Conservation (phyloP, 2,329 filamentous ascomycete species). For the Fusarium brevicatenulatum region DNA sequence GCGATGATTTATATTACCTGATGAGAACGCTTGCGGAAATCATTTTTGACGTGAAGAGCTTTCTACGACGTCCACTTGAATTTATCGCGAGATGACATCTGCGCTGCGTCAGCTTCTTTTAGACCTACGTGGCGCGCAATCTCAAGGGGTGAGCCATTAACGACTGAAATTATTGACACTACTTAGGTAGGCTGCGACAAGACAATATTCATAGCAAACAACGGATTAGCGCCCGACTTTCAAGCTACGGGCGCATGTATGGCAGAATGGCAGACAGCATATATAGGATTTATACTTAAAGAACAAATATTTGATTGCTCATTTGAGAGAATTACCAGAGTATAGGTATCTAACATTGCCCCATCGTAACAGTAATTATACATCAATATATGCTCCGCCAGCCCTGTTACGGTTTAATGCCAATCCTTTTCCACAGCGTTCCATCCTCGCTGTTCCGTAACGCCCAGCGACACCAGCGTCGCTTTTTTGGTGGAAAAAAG, state of each 20-base stretch:
- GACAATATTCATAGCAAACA: not conserved
- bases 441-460: constrained; percentile 38
- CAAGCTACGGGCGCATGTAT: not conserved
- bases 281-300: not conserved
- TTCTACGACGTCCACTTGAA: constrained; percentile 18
- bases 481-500: constrained; percentile 27
- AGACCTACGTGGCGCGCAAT: constrained; percentile 3
- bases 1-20: not conserved
- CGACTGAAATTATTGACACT: constrained; percentile 2
- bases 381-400: constrained; percentile 19
- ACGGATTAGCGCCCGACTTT: not conserved
- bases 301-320: not conserved
- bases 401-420: constrained; percentile 6
- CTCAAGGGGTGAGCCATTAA: constrained; percentile 9
- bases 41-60: not conserved
- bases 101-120: constrained; percentile 24
- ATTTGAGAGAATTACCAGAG: constrained; percentile 11
- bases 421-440: constrained; percentile 35
- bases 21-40: not conserved
- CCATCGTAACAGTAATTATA: constrained; percentile 23
- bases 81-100: constrained; percentile 22
- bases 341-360: constrained; percentile 19
- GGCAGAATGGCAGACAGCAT: not conserved
- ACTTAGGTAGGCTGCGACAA: constrained; percentile 22
- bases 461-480: constrained; percentile 46